These are phyloP conservation scores for Cutaneotrichosporon sp. DNA, from an alignment of 1,284 basidiomycete species.

Conservation along the genomic window DNA sequence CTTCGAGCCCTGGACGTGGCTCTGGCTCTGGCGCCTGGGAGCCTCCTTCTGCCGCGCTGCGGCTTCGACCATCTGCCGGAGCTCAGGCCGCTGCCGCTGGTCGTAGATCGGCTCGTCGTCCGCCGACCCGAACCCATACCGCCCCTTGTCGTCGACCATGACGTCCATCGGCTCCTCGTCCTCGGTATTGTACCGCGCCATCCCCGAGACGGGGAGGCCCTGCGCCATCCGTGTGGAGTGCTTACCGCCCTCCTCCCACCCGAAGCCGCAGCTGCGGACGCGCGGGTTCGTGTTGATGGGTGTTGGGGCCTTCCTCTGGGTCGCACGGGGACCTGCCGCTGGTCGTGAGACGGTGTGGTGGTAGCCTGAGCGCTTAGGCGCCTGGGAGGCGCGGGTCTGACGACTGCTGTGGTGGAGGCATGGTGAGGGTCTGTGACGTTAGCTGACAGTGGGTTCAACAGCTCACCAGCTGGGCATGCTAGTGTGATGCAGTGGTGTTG, in stretches of 20 bases:
- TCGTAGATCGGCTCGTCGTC: slow-evolving; percentile 35
- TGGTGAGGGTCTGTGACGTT: background rate
- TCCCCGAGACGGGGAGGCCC: slow-evolving; percentile 1
- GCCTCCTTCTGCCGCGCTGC: background rate
- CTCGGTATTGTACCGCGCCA: slow-evolving; percentile 3
- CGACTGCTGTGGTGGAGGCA: slow-evolving; percentile 13
- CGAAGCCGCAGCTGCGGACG: slow-evolving; percentile 34
- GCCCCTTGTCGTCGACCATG: slow-evolving; percentile 33
- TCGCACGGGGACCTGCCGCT: slow-evolving; percentile 6
- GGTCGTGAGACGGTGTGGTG: slow-evolving; percentile 39
- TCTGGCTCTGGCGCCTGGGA: background rate
- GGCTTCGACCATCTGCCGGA: slow-evolving; percentile 17
- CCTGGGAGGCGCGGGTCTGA: slow-evolving; percentile 34
- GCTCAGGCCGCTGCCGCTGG: slow-evolving; percentile 26
- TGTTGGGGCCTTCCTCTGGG: slow-evolving; percentile 27
- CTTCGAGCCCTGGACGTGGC: slow-evolving; percentile 17
- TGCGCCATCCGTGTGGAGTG: slow-evolving; percentile 1
- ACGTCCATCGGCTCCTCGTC: slow-evolving; percentile 30
- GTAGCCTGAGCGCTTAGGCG: slow-evolving; percentile 26
- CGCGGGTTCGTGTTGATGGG: slow-evolving; percentile 46
- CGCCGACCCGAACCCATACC: slow-evolving; percentile 32
- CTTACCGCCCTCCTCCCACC: slow-evolving; percentile 45
- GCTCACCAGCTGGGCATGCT: slow-evolving; percentile 7
- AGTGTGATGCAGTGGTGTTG: background rate
- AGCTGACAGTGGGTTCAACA: no score